These are phyloP conservation scores for Castanospermum australe DNA, from an alignment of 306 rosid genomes.

Conservation along the genomic window DNA sequence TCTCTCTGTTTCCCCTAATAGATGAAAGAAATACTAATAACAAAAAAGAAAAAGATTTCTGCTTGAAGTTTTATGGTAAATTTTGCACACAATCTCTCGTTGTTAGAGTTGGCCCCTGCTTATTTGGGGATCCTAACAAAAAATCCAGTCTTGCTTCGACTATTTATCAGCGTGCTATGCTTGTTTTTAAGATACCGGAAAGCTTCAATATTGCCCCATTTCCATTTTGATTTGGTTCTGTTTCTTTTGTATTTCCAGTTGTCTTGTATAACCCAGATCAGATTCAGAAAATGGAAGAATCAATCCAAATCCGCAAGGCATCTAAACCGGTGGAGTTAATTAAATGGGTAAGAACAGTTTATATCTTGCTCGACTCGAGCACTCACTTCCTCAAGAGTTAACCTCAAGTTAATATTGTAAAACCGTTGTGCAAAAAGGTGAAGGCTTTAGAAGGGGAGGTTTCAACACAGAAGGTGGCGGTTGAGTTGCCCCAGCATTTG, in stretches of 20 bases:
- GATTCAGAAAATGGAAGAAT: constrained; percentile 89
- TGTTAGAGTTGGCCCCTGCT: too few relatives aligned
- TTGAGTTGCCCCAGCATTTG: constrained; percentile 68
- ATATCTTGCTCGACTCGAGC: not conserved
- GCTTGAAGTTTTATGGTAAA: not conserved
- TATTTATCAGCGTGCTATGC: not conserved
- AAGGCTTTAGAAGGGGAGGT: constrained; percentile 63
- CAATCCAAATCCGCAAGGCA: constrained; percentile 63
- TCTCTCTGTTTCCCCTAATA: not conserved
- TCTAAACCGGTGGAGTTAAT: constrained; percentile 68
- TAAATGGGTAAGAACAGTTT: constrained; percentile 62
- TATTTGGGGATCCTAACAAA: too few relatives aligned
- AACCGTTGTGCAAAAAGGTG: constrained; percentile 48
- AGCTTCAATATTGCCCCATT: not conserved
- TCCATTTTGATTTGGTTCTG: not conserved
- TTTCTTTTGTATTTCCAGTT: constrained; percentile 41
- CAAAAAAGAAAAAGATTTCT: not conserved
- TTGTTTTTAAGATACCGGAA: too few relatives aligned
- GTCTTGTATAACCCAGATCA: constrained; percentile 82
- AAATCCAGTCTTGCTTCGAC: not conserved
- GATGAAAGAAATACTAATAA: too few relatives aligned
- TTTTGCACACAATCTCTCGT: not conserved
- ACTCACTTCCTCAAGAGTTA: constrained; percentile 15
- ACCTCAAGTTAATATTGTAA: constrained; percentile 20
- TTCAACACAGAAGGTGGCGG: constrained; percentile 37